These are phyloP conservation scores for Aspergillus latus DNA, from an alignment of 2,329 filamentous ascomycete species.

Conservation along the genomic window DNA sequence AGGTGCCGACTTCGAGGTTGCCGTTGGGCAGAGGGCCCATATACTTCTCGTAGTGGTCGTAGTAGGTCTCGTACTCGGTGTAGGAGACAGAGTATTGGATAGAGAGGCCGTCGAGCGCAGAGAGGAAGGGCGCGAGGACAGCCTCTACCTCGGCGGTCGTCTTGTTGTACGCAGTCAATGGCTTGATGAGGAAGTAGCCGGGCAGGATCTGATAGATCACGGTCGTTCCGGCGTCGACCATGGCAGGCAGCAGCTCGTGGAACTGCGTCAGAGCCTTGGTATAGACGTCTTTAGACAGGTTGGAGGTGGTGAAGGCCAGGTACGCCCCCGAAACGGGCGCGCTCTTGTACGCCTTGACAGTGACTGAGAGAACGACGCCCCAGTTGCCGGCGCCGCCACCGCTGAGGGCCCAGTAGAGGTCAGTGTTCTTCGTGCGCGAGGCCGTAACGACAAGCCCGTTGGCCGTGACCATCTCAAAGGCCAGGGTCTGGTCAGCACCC, in stretches of 20 bases:
- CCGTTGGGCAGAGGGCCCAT: slow-evolving; percentile 33
- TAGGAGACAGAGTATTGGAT: slow-evolving; percentile 35
- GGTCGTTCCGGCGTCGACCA: slow-evolving; percentile 53
- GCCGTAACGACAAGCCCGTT: slow-evolving; percentile 51
- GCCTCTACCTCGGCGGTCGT: slow-evolving; percentile 45
- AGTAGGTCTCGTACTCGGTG: slow-evolving; percentile 34
- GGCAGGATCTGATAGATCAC: slow-evolving; percentile 53
- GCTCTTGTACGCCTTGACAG: slow-evolving; percentile 53
- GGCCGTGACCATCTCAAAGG: slow-evolving; percentile 56
- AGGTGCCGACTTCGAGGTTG: slow-evolving; percentile 27
- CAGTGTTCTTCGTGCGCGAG: slow-evolving; percentile 49
- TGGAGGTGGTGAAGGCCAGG: slow-evolving; percentile 41
- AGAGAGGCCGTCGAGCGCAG: slow-evolving; percentile 39
- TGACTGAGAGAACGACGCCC: slow-evolving; percentile 58
- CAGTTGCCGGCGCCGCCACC: slow-evolving; percentile 63
- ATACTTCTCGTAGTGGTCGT: slow-evolving; percentile 36
- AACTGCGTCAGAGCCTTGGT: slow-evolving; percentile 53
- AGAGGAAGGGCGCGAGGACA: slow-evolving; percentile 48
- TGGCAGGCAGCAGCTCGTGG: slow-evolving; percentile 50
- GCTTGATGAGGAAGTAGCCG: slow-evolving; percentile 49
- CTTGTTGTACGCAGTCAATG: slow-evolving; percentile 52
- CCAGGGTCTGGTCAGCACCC: slow-evolving; percentile 59
- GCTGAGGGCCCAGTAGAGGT: slow-evolving; percentile 63
- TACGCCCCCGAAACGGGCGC: slow-evolving; percentile 45
- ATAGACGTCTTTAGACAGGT: slow-evolving; percentile 47